A percentile compares a stretch with the other conserved stretches of the same genome.
These are phyloP conservation scores for Mallotus japonicus DNA, from an alignment of 441 rosid genomes.

Conservation along the genomic window DNA sequence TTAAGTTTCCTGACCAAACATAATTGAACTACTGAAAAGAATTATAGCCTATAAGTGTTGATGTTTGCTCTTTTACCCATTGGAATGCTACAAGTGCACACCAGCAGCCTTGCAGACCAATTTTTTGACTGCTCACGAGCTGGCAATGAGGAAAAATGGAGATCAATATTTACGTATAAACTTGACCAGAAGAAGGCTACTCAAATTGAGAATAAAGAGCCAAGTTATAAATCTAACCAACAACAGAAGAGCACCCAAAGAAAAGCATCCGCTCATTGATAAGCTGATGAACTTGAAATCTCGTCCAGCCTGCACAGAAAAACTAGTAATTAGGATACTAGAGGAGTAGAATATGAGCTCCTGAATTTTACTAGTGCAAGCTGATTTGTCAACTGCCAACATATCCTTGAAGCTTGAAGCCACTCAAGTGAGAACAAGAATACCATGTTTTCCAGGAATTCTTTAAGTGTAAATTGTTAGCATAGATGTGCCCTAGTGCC, in stretches of 20 bases:
- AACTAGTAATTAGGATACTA: not conserved
- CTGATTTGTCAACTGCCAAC: not conserved
- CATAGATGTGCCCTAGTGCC: too few relatives aligned
- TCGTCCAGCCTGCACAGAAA: slow-evolving; percentile 62
- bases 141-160: slow-evolving; percentile 8
- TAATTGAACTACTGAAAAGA: too few relatives aligned
- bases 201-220: not conserved
- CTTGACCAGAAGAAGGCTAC: not conserved
- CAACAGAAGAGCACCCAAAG: slow-evolving; percentile 55
- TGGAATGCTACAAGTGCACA: slow-evolving; percentile 58
- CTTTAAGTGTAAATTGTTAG: too few relatives aligned
- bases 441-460: too few relatives aligned
- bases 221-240: slow-evolving; percentile 34
- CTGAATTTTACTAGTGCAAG: not conserved
- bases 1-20: not conserved
- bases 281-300: slow-evolving; percentile 70
- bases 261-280: slow-evolving; percentile 68
- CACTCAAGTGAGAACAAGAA: not conserved
- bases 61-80: slow-evolving; percentile 46
- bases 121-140: slow-evolving; percentile 39
- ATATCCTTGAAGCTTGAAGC: not conserved
- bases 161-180: not conserved
- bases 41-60: too few relatives aligned
- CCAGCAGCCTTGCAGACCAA: slow-evolving; percentile 61
- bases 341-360: not conserved